Evolutionary conservation across 768 basidiomycete species (phyloP).

Genomic region (Porphyrellus cyaneotinctus): DNA sequence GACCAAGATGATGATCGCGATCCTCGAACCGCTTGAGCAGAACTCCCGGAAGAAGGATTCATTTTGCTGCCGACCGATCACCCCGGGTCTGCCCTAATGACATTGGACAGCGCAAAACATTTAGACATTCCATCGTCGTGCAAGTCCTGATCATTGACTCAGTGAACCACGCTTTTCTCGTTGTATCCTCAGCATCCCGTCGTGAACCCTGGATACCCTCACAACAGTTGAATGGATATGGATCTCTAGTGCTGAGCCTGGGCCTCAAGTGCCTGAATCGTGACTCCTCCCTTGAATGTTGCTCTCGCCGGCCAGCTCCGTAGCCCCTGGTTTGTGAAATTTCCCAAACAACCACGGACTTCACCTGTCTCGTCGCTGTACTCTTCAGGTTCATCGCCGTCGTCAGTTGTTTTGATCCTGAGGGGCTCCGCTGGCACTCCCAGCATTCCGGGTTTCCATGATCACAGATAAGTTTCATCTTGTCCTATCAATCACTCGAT

Average conservation of each 20-base stretch:
- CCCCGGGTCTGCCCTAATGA: constrained; percentile 1
- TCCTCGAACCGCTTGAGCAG: constrained; percentile 28
- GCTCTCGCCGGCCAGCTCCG: not conserved
- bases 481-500: constrained; percentile 11
- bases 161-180: not conserved
- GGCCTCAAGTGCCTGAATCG: constrained; percentile 20
- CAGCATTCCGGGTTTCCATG: constrained; percentile 14
- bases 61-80: constrained; percentile 26
- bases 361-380: constrained; percentile 1
- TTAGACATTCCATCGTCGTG: not conserved
- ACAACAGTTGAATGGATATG: constrained; percentile 1
- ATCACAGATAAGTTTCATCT: constrained; percentile 14
- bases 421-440: constrained; percentile 9
- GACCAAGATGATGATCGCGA: constrained; percentile 25
- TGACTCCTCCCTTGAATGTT: not conserved
- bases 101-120: not conserved
- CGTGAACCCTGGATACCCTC: not conserved
- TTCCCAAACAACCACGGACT: constrained; percentile 3
- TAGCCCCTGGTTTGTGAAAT: not conserved
- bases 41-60: constrained; percentile 17
- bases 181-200: not conserved
- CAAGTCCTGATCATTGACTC: not conserved
- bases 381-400: not conserved
- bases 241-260: constrained; percentile 11
- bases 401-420: constrained; percentile 5